Base-by-base conservation (phyloP, 176 grass and related monocot species). In the Oryza officinalis region DNA sequence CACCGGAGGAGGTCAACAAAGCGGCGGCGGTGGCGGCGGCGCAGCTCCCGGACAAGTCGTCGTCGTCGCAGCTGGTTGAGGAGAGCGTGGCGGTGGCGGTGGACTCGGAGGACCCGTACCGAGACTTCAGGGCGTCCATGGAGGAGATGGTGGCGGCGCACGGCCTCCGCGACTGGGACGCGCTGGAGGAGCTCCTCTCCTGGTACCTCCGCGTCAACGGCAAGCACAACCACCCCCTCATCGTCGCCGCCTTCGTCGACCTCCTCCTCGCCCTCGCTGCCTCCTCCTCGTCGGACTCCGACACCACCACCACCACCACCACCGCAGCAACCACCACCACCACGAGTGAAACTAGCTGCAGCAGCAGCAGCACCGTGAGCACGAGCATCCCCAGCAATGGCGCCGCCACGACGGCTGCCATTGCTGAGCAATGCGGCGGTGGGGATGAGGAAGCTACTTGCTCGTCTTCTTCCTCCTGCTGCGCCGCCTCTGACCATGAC, bases 91-190 rank as follows among this genome's bases (percentile, higher is more conserved):
- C 65, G 40, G 67, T 98, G 69, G 85, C 87, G 20, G 80, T 98
- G 65, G 93, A 95, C 32, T 95, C 96, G 0, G 81, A 78, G 14
- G 91, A 98, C 80, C 93, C 96, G 30, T 90, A 90, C 83, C 23
- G 72, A 5, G 96, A 98, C 86, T 98, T 98, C 82, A 85, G 85
- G 57, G 80, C 74, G 83, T 98, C 96, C 13, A 98, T 98, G 96
- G 91, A 95, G 89, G 96, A 98, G 69, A 95, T 98, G 96, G 96
- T 98, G 85, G 13, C 63, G 12, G 93, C 89, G 61, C 91, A 98
- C 74, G 76, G 76, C 27, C 86, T 98, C 72, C 87, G 79, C 23
- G 87, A 93, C 61, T 93, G 91, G 96, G 65, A 68, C 0, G 45
- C 79, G 27, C 86, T 98, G 10, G 84, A 98, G 88, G 91, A 90